Conservation (phyloP, 345 rosid species). For the Psidium friedrichsthalianum region DNA sequence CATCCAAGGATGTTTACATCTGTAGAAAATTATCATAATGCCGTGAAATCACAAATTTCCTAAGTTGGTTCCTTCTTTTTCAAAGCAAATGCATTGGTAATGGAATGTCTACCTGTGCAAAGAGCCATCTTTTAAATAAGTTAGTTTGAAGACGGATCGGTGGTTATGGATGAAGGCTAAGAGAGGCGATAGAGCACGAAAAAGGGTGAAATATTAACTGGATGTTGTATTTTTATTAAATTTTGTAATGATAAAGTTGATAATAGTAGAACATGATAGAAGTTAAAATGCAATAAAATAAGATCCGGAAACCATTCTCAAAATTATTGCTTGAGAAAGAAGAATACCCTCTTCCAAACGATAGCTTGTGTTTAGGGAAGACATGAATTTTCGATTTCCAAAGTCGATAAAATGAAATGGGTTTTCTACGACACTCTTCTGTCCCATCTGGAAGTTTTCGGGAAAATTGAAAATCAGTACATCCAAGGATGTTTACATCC, state of each 20-base stretch:
- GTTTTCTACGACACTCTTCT: not conserved
- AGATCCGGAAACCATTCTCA: not conserved
- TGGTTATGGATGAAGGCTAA: no score
- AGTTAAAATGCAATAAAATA: not conserved
- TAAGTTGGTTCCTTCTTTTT: no score
- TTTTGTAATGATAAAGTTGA: not conserved
- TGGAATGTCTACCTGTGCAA: not conserved
- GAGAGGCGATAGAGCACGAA: no score
- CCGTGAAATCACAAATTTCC: not conserved
- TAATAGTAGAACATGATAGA: not conserved
- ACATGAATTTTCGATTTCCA: not conserved
- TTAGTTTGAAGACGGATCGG: no score
- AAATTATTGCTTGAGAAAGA: not conserved
- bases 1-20: no score
- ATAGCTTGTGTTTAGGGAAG: not conserved
- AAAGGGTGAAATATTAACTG: no score
- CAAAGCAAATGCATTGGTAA: not conserved
- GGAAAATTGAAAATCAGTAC: no score
- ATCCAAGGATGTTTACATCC: no score
- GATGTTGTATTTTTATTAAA: no score
- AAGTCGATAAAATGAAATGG: not conserved
- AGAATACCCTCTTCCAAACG: not conserved
- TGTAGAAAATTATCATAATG: not conserved
- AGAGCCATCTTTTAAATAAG: not conserved
- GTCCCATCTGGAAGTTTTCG: not conserved